Evolutionary conservation across 2,329 filamentous ascomycete species (phyloP), one percentile per base, ranked within the genome.

Genomic region (Cryphonectria carpinicola): DNA sequence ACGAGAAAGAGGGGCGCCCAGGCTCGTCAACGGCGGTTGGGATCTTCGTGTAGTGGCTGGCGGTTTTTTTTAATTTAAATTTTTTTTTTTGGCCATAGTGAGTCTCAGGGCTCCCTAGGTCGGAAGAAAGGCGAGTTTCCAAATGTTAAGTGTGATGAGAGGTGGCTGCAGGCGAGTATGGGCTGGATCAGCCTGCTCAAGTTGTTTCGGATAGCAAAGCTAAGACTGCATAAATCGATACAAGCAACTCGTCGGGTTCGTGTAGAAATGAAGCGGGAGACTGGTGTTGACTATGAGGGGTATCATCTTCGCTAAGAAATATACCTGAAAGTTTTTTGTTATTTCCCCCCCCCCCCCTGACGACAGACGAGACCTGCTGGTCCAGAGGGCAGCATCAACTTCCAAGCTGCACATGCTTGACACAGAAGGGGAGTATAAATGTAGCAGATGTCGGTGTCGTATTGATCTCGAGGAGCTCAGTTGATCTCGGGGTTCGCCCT

Each of bases 401-500:
- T 49, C 46, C 46, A 10, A 60, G 1, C 25, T 60, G 11, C 4
- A 60, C 10, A 35, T 5, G 32, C 32, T 10, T 37, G 28, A 22
- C 14, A 10, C 32, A 61, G 10, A 49, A 17, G 43, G 43, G 17
- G 17, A 49, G 3, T 8, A 6, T 19, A 1, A 49, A 49, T 49
- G 19, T 19, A 49, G 46, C 19, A 22, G 7, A 22, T 49, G 19
- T 39, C 10, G 19, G 17, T 17, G 13, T 49, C 43, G 46, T n/a
- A 17, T 19, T 25, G 2, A 46, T 8, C 14, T 10, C 25, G 13
- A 22, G 10, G 4, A 22, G 1, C 19, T 66, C 64, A 89, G 71
- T 82, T 85, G 75, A 90, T 76, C 80, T 90, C 88, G 6, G 87
- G 87, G 70, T 89, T 89, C 17, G 87, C 86, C 74, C 85, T 82